phyloP scores from a whole-genome alignment of 148 eudicot genomes.

The Cornus kousa region DNA sequence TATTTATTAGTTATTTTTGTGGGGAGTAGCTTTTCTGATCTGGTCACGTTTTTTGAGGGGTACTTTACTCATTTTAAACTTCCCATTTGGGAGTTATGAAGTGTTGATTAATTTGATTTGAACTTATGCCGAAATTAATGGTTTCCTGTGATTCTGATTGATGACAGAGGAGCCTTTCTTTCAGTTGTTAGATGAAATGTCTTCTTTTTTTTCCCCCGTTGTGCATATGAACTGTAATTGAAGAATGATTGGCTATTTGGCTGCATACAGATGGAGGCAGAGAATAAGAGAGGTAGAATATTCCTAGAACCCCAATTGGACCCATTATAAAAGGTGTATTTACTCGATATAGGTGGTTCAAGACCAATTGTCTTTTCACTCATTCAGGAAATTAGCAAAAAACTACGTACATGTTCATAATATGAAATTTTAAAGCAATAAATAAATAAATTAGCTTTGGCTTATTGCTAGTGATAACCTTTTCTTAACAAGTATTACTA shows the following conservation, averaged over 20 bases:
- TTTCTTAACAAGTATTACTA: not conserved
- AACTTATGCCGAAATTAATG: not conserved
- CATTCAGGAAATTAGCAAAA: not conserved
- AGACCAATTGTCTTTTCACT: not conserved
- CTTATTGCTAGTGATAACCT: not conserved
- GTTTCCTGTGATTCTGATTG: not conserved
- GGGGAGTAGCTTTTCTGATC: not conserved
- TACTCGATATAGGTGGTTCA: not conserved
- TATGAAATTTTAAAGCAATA: not conserved
- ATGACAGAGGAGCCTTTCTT: not conserved
- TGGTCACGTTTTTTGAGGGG: not conserved
- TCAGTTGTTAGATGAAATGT: not conserved
- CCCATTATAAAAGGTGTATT: not conserved
- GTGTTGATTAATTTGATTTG: not conserved
- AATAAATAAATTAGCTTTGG: too few relatives aligned
- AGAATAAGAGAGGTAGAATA: not conserved
- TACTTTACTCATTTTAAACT: not conserved
- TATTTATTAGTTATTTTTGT: too few relatives aligned
- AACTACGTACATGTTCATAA: not conserved
- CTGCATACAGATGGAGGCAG: too few relatives aligned
- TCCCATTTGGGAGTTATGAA: not conserved
- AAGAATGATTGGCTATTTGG: too few relatives aligned
- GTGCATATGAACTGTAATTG: not conserved
- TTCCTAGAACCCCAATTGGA: not conserved
- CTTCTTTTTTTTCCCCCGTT: not conserved